Base-by-base conservation (phyloP, 345 rosid species). In the Dimocarpus longan region DNA sequence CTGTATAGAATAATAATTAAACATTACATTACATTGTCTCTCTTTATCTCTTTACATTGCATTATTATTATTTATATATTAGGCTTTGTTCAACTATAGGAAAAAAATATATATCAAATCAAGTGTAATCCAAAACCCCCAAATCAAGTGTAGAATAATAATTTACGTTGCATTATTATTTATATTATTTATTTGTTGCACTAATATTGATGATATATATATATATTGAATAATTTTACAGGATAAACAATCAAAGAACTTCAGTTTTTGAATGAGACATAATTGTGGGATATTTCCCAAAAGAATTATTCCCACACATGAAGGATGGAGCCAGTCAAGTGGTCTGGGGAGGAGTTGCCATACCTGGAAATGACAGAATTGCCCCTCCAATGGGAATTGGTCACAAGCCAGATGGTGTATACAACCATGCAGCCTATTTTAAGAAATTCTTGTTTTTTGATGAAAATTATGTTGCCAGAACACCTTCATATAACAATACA, bases 351-450 rank as follows among this genome's bases (percentile, higher is more conserved):
- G 74, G 13, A 26, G 63, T 10, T 16, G 8, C 74, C 0, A 3
- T 5, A 6, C 5, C 22, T 2, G 64, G 63, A 72, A 39, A 18
- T 19, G 50, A 72, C 50, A 4, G 28, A 32, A 19, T 19, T 56
- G 40, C 10, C 65, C 32, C 26, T 37, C 66, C 75, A 10, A 72
- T 37, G 64, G 46, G 48, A 10, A 71, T 46, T 28, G 75, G 63
- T 1, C 21, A 56, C 39, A 18, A 16, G 0, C 64, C 57, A 37
- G 62, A 70, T 50, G 62, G 62, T 16, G 10, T 5, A 3, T 50
- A 50, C 16, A 71, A 71, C 63, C 64, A 71, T 52, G 44, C 63
- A 26, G 64, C 63, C 0, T 18, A 52, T 54, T 71, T 71, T 26
- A 26, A 6, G 0, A 46, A 46, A 22, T 10, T 70, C 16, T 10